Evolutionary conservation across 305 asterid species (phyloP).

Genomic region (Euphrasia arctica): DNA sequence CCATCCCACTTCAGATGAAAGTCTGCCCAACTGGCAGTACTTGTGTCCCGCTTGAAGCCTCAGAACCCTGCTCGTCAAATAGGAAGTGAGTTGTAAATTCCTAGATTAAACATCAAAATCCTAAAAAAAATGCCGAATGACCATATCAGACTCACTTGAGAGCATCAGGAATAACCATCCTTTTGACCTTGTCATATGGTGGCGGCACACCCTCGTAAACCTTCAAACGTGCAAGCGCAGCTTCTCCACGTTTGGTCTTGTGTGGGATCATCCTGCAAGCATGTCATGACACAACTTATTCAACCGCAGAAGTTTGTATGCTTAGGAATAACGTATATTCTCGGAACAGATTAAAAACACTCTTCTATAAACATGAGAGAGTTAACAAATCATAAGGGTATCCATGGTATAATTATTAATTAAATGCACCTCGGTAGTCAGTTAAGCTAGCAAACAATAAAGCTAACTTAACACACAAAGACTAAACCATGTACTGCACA

Average conservation of each 20-base stretch:
- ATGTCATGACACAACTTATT: neutral
- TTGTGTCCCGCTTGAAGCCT: constrained; percentile 98
- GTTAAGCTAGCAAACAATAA: neutral
- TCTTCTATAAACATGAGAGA: neutral
- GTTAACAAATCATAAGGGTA: neutral
- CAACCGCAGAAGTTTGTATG: neutral
- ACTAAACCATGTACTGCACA: neutral
- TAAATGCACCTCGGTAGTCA: neutral
- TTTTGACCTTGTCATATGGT: constrained; percentile 88
- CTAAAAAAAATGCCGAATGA: neutral
- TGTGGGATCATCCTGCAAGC: constrained; percentile 84
- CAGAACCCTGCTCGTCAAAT: constrained; percentile 63
- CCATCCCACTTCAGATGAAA: constrained; percentile 99
- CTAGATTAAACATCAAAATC: neutral
- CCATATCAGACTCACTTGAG: constrained; percentile 59
- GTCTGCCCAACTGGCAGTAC: constrained; percentile 90
- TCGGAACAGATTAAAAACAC: no score
- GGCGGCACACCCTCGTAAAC: constrained; percentile 92
- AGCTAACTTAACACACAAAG: neutral
- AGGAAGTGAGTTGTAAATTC: neutral
- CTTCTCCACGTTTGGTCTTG: constrained; percentile 95
- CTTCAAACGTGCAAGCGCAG: constrained; percentile 94
- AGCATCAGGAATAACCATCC: constrained; percentile 96
- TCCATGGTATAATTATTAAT: neutral
- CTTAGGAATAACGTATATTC: no score